phyloP scores from a whole-genome alignment of 495 filamentous ascomycete genomes.

The Talaromyces proteolyticus region DNA sequence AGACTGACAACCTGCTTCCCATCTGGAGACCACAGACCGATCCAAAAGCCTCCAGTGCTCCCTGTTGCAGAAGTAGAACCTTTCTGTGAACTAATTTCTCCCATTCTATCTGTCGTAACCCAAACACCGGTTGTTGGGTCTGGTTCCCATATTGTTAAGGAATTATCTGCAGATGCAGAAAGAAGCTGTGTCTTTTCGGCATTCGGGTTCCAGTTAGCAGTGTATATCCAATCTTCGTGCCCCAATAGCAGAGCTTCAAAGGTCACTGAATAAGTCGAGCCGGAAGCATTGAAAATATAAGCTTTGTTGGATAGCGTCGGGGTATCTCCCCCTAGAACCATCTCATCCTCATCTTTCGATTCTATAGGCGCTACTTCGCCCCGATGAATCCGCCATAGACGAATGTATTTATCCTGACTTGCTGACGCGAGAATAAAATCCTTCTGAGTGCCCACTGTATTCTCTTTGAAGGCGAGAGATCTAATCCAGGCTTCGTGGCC shows the following conservation, averaged over 20 bases:
- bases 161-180: constrained; percentile 91
- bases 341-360: constrained; percentile 36
- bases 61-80: constrained; percentile 94
- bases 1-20: constrained; percentile 70
- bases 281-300: constrained; percentile 57
- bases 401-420: constrained; percentile 95
- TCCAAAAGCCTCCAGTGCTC: constrained; percentile 94
- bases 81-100: constrained; percentile 89
- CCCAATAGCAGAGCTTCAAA: constrained; percentile 94
- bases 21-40: constrained; percentile 83
- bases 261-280: constrained; percentile 66
- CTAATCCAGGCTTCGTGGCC: constrained; percentile 97
- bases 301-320: constrained; percentile 77
- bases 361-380: constrained; percentile 40
- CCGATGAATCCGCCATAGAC: constrained; percentile 81
- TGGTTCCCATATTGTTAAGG: constrained; percentile 84
- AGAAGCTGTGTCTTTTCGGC: constrained; percentile 63
- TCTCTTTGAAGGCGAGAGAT: constrained; percentile 68
- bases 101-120: constrained; percentile 76
- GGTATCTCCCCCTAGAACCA: constrained; percentile 55
- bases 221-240: constrained; percentile 98
- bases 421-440: constrained; percentile 71
- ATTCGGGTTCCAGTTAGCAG: constrained; percentile 64
- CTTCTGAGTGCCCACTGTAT: constrained; percentile 56
- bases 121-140: constrained; percentile 82